Conservation (phyloP, 2,329 filamentous ascomycete genomes). For the Talaromyces sp. region DNA sequence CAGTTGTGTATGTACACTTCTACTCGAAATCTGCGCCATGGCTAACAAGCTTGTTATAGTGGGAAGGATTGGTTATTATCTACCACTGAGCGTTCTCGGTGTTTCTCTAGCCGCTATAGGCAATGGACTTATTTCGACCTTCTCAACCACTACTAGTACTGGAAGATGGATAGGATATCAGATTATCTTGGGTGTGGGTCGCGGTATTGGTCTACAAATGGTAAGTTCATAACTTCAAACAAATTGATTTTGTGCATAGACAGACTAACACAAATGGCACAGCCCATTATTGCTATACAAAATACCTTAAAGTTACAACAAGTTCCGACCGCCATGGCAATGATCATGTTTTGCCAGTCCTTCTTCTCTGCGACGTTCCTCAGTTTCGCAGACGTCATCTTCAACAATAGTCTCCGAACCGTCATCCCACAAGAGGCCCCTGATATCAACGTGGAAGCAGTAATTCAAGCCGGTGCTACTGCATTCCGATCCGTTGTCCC, state of each 20-base stretch:
- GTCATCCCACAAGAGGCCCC: conserved; percentile 50
- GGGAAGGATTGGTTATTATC: conserved; percentile 35
- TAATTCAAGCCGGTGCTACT: conserved; percentile 46
- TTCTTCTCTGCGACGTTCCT: conserved; percentile 67
- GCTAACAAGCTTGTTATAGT: conserved; percentile 25
- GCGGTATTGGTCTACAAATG: conserved; percentile 35
- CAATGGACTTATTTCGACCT: conserved; percentile 45
- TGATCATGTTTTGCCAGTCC: conserved; percentile 60
- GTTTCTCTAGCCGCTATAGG: conserved; percentile 33
- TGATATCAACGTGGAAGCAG: conserved; percentile 35
- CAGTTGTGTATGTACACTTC: conserved; percentile 26
- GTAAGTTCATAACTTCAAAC: conserved; percentile 21
- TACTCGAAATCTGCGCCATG: too few relatives aligned
- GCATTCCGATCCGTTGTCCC: conserved; percentile 41
- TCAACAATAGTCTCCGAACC: conserved; percentile 62
- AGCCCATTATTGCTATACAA: conserved; percentile 45
- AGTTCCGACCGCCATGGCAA: conserved; percentile 42
- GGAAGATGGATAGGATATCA: conserved; percentile 52
- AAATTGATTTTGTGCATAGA: too few relatives aligned
- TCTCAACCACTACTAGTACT: conserved; percentile 37
- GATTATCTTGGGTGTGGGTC: conserved; percentile 45
- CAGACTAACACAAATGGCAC: conserved; percentile 25
- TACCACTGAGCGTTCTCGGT: conserved; percentile 35
- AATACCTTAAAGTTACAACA: conserved; percentile 36
- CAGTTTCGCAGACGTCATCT: conserved; percentile 64